Base-by-base conservation (phyloP, 495 filamentous ascomycete species). In the Elaphomyces granulatus region DNA sequence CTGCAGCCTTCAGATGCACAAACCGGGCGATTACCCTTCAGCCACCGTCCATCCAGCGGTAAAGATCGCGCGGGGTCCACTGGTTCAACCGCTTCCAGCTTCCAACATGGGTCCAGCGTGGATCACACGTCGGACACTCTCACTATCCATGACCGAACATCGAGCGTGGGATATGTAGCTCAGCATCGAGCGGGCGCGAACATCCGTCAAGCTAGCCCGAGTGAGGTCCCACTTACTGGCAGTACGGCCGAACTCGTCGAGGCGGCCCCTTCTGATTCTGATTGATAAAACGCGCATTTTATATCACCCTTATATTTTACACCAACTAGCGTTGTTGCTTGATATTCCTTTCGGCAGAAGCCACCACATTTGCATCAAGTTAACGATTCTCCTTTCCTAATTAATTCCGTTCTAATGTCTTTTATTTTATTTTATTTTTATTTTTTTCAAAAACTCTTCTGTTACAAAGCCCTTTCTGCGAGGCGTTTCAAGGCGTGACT, bases 141-240 rank as follows among this genome's bases (percentile, higher is more conserved):
- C 45, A 51, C 38, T 32, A 63, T 47, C 45, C 50, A 64, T 8
- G 80, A 81, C 30, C 68, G 72, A 20, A 74, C 78, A 2, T 71
- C 78, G 2, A 82, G 70, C 48, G 67, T 78, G 48, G 82, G 83
- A 1, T 78, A 76, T 47, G 83, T 88, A n/a, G 64, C 80, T 26
- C 78, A 83, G 20, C 77, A 82, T 44, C 64, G 71, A 23, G 68
- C 72, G 0, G 60, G 58, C 26, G 74, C 76, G 36, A 69, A 72
- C 36, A 73, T 78, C 34, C 67, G 68, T 41, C 75, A 67, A 44
- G 68, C 72, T 21, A 72, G 58, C 45, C 60, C 62, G 20, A 65
- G 75, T n/a, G 70, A 77, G 32, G 67, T 68, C 0, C 60, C 62
- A 2, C 56, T 69, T 16, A 49, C 59, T 1, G 64, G 67, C n/a